These are phyloP conservation scores for Mucor sp. DNA, from an alignment of 371 early-diverging fungal genomes.

Conservation along the genomic window DNA sequence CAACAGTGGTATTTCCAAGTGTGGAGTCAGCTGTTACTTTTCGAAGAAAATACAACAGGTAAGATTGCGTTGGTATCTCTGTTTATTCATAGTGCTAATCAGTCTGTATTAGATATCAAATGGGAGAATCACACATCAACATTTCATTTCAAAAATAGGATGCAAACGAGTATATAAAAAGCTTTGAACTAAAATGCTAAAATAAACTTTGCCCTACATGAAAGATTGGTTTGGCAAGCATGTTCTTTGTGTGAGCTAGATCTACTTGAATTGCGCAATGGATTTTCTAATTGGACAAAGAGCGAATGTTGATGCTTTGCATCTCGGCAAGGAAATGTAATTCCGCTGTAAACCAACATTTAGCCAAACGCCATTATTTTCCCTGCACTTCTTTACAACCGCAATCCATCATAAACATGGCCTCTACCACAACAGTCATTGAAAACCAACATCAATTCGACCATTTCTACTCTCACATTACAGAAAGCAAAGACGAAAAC, in stretches of 20 bases:
- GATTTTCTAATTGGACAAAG: not conserved
- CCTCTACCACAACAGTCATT: not conserved
- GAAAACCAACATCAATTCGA: not conserved
- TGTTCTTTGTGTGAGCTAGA: too few species aligned
- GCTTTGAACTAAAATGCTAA: too few species aligned
- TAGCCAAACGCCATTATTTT: not conserved
- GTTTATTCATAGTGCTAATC: not conserved
- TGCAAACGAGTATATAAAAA: too few species aligned
- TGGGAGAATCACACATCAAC: slow-evolving; percentile 12
- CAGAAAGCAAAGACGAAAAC: not conserved
- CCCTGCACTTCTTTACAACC: not conserved
- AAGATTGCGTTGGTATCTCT: not conserved
- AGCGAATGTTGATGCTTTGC: not conserved
- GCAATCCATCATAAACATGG: not conserved
- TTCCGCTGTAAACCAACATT: not conserved
- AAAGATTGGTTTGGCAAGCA: too few species aligned
- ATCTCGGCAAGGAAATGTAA: not conserved
- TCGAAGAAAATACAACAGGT: slow-evolving; percentile 21
- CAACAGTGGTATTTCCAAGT: not conserved
- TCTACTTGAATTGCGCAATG: not conserved
- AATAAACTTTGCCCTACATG: too few species aligned
- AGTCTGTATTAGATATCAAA: not conserved
- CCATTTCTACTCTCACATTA: not conserved
- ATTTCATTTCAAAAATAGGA: slow-evolving; percentile 15
- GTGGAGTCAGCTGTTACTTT: slow-evolving; percentile 18